phyloP scores from a whole-genome alignment of 768 basidiomycete species.

The Tricholoma sp. region DNA sequence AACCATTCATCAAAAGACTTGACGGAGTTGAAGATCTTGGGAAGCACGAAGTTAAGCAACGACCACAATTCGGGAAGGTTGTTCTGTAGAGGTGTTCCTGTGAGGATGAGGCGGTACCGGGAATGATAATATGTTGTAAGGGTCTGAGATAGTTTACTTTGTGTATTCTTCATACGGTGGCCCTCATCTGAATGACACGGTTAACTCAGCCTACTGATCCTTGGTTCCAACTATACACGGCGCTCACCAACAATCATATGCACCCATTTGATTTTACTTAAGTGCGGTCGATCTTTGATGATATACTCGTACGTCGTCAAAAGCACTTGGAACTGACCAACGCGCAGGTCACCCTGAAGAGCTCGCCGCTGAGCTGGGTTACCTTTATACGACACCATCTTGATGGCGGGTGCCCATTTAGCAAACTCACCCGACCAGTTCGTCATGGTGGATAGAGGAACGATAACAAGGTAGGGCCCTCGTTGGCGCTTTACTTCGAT shows the following conservation, averaged over 20 bases:
- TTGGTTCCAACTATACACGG: background rate
- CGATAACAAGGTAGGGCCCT: slow-evolving; percentile 95
- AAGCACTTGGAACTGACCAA: slow-evolving; percentile 85
- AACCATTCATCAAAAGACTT: slow-evolving; percentile 99
- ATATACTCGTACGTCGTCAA: slow-evolving; percentile 97
- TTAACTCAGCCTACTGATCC: background rate
- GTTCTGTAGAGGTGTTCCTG: slow-evolving; percentile 95
- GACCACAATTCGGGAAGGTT: slow-evolving; percentile 96
- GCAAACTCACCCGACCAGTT: slow-evolving; percentile 97
- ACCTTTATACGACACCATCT: slow-evolving; percentile 84
- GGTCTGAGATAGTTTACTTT: slow-evolving; percentile 83
- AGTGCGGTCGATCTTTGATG: slow-evolving; percentile 89
- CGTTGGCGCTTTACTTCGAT: slow-evolving; percentile 87
- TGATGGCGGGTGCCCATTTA: slow-evolving; percentile 91
- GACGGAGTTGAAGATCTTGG: slow-evolving; percentile 97
- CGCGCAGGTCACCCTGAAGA: slow-evolving; percentile 71
- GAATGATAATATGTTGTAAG: slow-evolving; percentile 91
- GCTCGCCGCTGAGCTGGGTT: slow-evolving; percentile 79
- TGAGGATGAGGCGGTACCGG: slow-evolving; percentile 88
- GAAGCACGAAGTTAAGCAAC: slow-evolving; percentile 89
- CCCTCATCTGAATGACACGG: slow-evolving; percentile 65
- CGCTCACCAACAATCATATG: slow-evolving; percentile 92
- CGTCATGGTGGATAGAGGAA: slow-evolving; percentile 93
- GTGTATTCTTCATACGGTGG: slow-evolving; percentile 97
- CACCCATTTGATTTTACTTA: slow-evolving; percentile 91